Base-by-base conservation (phyloP, 768 basidiomycete species). In the Phallus indusiatus region DNA sequence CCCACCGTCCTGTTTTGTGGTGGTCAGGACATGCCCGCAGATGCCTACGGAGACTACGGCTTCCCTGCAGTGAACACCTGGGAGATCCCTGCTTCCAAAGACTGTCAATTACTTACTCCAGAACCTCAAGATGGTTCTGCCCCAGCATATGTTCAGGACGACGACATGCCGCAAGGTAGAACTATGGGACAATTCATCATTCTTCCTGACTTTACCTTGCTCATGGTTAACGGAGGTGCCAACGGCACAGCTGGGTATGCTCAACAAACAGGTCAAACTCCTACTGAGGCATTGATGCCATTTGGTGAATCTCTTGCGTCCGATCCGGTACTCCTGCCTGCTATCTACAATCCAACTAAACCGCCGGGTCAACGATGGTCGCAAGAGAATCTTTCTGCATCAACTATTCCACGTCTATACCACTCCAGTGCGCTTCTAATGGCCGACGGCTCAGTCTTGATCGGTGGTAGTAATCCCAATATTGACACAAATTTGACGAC, bases 381-480 rank as follows among this genome's bases (percentile, higher is more conserved):
- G 37, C 84, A 77, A 42, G 75, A 77, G 0, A 85, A 86, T 18
- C 70, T 94, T 8, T 67, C 68, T 5, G 75, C 81, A 0, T 84
- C 87, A 0, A 76, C 64, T 14, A 85, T 94, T 60, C 77, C 93
- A 49, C 79, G 94, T 56, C 71, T 98, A 67, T 98, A 98, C 72
- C 95, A 98, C 73, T 95, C 93, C 0, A 81, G 82, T 0, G 94
- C 92, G 9, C 79, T 94, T n/a, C 80, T 97, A 22, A 81, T 97
- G 16, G 86, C 92, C 9, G 93, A 89, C 61, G 90, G 82, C 0
- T 89, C 88, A 1, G 85, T 98, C 37, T 70, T 96, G 53, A 80
- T 95, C 63, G 91, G 90, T 33, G 95, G 95, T 7, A 92, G 90
- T 34, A 97, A 97, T 73, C 94, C 94, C 1, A 94, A 94, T 67